phyloP scores from a whole-genome alignment of 352 stramenopile species.

The Elongisporangium anandrum region DNA sequence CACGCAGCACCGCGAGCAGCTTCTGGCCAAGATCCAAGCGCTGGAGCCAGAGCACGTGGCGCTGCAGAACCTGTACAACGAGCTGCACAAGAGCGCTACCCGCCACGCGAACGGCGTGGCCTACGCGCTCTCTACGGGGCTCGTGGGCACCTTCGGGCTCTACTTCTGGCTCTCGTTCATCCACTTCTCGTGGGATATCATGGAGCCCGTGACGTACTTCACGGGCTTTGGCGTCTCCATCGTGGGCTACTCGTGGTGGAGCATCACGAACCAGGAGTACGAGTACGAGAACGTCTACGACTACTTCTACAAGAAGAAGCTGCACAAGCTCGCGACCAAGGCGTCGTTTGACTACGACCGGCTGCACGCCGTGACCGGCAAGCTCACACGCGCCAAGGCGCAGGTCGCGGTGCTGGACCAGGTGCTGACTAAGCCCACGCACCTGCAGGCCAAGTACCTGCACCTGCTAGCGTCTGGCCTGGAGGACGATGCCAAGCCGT shows the following conservation, averaged over 20 bases:
- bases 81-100: conserved; percentile 56
- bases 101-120: conserved; percentile 56
- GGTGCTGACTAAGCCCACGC: conserved; percentile 62
- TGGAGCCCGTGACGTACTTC: conserved; percentile 89
- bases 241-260: conserved; percentile 82
- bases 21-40: conserved; percentile 62
- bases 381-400: conserved; percentile 27
- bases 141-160: conserved; percentile 73
- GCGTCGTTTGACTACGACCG: conserved; percentile 54
- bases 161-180: conserved; percentile 89
- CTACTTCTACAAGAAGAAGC: conserved; percentile 70
- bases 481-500: not conserved
- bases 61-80: conserved; percentile 52
- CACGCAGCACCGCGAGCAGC: conserved; percentile 45
- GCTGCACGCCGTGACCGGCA: conserved; percentile 32
- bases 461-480: conserved; percentile 36
- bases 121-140: conserved; percentile 47
- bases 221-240: conserved; percentile 79
- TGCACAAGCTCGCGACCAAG: conserved; percentile 48
- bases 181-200: conserved; percentile 89
- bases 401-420: conserved; percentile 47
- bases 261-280: conserved; percentile 81
- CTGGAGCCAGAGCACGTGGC: conserved; percentile 68
- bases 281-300: conserved; percentile 88
- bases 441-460: conserved; percentile 64